These are phyloP conservation scores for Penicillium sp. DNA, from an alignment of 2,329 filamentous ascomycete genomes.

Conservation along the genomic window DNA sequence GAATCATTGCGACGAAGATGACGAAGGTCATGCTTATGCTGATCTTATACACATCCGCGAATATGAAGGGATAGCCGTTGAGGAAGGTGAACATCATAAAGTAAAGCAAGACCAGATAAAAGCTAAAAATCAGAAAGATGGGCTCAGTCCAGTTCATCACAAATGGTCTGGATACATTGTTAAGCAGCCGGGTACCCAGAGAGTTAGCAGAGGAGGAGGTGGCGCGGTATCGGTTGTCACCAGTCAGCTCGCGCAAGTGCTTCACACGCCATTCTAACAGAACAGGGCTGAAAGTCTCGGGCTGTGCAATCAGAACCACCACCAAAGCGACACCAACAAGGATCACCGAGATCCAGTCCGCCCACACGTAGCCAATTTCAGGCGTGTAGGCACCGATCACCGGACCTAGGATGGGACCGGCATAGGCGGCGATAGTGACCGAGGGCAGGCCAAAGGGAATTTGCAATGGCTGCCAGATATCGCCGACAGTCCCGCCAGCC, in stretches of 20 bases:
- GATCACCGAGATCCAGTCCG: constrained; percentile 46
- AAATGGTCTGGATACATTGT: constrained; percentile 45
- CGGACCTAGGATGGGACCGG: constrained; percentile 27
- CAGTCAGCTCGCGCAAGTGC: constrained; percentile 40
- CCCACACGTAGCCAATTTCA: constrained; percentile 37
- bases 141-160: constrained; percentile 30
- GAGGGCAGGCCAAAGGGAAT: constrained; percentile 50
- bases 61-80: constrained; percentile 52
- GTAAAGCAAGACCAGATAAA: constrained; percentile 32
- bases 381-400: constrained; percentile 17
- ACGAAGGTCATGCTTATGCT: constrained; percentile 45
- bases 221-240: constrained; percentile 49
- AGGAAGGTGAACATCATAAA: constrained; percentile 35
- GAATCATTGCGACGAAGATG: constrained; percentile 48
- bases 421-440: constrained; percentile 47
- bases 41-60: constrained; percentile 50
- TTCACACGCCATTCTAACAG: constrained; percentile 45
- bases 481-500: constrained; percentile 46
- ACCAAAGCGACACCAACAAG: constrained; percentile 34
- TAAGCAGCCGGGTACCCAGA: constrained; percentile 24
- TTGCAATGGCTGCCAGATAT: constrained; percentile 49
- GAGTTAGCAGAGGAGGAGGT: constrained; percentile 3
- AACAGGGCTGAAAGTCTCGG: constrained; percentile 50
- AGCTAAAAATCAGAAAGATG: constrained; percentile 25
- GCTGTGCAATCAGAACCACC: constrained; percentile 44